Base-by-base conservation (phyloP, 2,329 filamentous ascomycete species). In the Fusarium agapanthi region DNA sequence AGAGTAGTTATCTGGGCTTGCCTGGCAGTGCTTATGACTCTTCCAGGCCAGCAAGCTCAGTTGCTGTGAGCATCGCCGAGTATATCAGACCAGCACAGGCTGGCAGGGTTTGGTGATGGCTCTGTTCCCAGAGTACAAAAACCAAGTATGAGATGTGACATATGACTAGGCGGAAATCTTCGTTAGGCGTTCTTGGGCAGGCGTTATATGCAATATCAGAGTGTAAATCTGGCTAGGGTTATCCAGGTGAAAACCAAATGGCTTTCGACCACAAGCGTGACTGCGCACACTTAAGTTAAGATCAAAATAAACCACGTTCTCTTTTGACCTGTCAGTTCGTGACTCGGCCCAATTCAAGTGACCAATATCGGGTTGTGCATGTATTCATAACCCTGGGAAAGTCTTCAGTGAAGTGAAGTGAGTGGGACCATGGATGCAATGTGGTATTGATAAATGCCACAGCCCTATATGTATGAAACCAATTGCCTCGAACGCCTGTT, bases 1-100 rank as follows among this genome's bases (percentile, higher is more conserved):
- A 73, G 3, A 73, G 66, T 30, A 35, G 57, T 20, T 73, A 71
- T 51, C 34, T 73, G 6, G 70, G 70, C 22, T n/a, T 73, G 20
- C 54, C 43, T 14, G 35, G 44, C n/a, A 71, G 58, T 38, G 13
- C 56, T 20, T 43, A 73, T 9, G 70, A 58, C 9, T 61, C 62
- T 18, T 61, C 71, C 18, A 47, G 71, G 20, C 71, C 67, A 12
- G 60, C 26, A 16, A 73, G 71, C 37, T 62, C 71, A 22, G 57
- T 69, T 28, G 71, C 71, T 8, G 45, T 56, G 7, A 74, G 71
- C 41, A 74, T 74, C 30, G 55, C 65, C n/a, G 67, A 74, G 34
- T 74, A 74, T 53, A 56, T 74, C 48, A 66, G 68, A 20, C 71
- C 71, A 35, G 44, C 64, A n/a, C 57, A 72, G 18, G 41, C 35